These are phyloP conservation scores for Tephrocybe sp. DNA, from an alignment of 768 basidiomycete genomes.

Conservation along the genomic window DNA sequence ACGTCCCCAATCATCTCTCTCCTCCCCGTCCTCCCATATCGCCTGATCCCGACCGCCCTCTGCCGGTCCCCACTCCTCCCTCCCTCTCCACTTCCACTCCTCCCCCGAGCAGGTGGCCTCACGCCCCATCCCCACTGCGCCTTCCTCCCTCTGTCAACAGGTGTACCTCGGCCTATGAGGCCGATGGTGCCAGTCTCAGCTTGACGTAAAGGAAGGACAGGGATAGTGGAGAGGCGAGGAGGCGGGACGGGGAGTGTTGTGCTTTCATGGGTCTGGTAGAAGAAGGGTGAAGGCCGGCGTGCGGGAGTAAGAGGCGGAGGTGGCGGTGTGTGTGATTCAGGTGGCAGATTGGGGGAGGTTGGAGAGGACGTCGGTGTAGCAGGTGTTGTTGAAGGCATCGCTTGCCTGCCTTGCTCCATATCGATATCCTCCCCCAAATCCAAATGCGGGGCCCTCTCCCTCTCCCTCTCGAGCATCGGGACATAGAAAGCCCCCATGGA, in stretches of 20 bases:
- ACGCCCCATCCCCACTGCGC: slow-evolving; percentile 25
- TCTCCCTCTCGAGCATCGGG: slow-evolving; percentile 13
- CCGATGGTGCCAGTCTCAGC: slow-evolving; percentile 25
- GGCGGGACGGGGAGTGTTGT: slow-evolving; percentile 33
- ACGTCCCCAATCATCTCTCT: background rate
- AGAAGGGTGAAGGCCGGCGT: no score
- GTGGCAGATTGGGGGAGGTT: background rate
- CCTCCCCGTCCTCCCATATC: no score
- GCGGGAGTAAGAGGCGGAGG: background rate
- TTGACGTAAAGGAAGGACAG: slow-evolving; percentile 25
- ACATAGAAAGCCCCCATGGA: slow-evolving; percentile 29
- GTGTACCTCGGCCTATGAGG: slow-evolving; percentile 34
- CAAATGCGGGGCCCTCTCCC: background rate
- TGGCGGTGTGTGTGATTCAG: background rate
- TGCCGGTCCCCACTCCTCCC: background rate
- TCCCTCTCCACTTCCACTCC: slow-evolving; percentile 12
- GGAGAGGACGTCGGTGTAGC: background rate
- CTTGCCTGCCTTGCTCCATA: no score
- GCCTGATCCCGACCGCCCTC: no score
- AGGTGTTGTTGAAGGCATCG: no score
- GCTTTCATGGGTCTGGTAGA: no score
- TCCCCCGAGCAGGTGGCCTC: slow-evolving; percentile 19
- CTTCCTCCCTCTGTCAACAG: slow-evolving; percentile 28
- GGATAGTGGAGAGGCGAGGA: slow-evolving; percentile 31
- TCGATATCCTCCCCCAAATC: background rate